These are phyloP conservation scores for Mallotus repandus DNA, from an alignment of 441 rosid species.

Conservation along the genomic window DNA sequence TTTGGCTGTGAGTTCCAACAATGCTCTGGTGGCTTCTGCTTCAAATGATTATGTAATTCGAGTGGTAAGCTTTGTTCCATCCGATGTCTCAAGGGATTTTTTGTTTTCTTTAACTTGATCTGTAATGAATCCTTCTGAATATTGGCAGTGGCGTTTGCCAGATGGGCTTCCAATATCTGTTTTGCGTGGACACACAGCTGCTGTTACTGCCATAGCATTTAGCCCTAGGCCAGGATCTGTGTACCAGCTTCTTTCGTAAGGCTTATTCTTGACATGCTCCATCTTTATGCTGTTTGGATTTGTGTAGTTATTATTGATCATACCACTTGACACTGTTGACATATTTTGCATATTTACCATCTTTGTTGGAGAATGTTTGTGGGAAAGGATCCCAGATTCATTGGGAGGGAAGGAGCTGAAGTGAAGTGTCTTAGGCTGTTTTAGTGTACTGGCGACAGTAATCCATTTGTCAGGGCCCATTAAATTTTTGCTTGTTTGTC, in stretches of 20 bases:
- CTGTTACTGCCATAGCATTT: slow-evolving; percentile 97
- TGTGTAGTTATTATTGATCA: slow-evolving; percentile 1
- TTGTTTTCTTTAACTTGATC: slow-evolving; percentile 16
- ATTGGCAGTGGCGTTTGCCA: slow-evolving; percentile 94
- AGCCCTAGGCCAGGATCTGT: slow-evolving; percentile 91
- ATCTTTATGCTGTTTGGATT: neutral
- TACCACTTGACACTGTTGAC: neutral
- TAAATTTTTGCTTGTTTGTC: no score
- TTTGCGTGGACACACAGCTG: slow-evolving; percentile 92
- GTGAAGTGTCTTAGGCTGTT: neutral
- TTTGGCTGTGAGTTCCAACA: slow-evolving; percentile 97
- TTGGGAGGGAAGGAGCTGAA: neutral
- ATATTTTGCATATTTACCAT: neutral
- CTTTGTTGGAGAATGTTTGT: neutral
- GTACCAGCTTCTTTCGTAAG: slow-evolving; percentile 98
- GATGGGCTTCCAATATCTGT: slow-evolving; percentile 97
- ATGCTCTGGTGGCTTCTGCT: slow-evolving; percentile 89
- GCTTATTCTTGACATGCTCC: slow-evolving; percentile 24
- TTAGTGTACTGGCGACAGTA: no score
- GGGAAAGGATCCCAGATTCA: neutral
- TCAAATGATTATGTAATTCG: slow-evolving; percentile 97
- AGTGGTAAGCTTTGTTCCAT: slow-evolving; percentile 62
- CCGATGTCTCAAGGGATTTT: slow-evolving; percentile 10
- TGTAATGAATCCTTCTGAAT: slow-evolving; percentile 29
- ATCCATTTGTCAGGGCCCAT: no score